A percentile compares a stretch with the other conserved stretches of the same genome.
phyloP scores from a whole-genome alignment of 2,329 filamentous ascomycete species.

The Aspergillus oerlinghausenensis region DNA sequence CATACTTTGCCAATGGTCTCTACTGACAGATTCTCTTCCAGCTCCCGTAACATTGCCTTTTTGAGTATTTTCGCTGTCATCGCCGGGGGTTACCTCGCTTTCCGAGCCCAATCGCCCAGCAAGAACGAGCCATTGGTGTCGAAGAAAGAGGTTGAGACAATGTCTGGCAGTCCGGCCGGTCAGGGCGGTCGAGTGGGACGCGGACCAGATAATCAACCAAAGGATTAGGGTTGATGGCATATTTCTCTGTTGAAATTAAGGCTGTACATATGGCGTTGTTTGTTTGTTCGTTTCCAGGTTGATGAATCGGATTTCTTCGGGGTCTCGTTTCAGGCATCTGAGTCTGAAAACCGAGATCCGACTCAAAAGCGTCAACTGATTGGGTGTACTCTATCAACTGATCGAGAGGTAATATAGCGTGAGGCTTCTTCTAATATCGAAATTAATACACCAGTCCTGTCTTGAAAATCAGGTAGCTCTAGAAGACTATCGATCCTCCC shows the following conservation, averaged over 20 bases:
- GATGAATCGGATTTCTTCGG: not conserved
- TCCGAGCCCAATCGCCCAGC: conserved; percentile 12
- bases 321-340: too few relatives aligned
- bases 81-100: conserved; percentile 4
- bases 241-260: too few relatives aligned
- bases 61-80: conserved; percentile 6
- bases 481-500: too few relatives aligned
- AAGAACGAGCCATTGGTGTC: conserved; percentile 4
- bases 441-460: too few relatives aligned
- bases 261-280: not conserved
- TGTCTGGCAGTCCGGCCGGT: conserved; percentile 3
- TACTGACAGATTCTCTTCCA: not conserved
- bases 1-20: too few relatives aligned
- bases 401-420: not conserved
- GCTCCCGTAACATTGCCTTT: conserved; percentile 6
- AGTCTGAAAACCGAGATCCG: not conserved
- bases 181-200: not conserved
- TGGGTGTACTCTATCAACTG: not conserved
- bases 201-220: not conserved
- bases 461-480: too few relatives aligned
- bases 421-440: too few relatives aligned
- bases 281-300: not conserved
- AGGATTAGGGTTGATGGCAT: not conserved
- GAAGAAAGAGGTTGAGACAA: conserved; percentile 6
- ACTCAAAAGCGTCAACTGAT: not conserved